These are phyloP conservation scores for Xylaria arbuscula DNA, from an alignment of 2,329 filamentous ascomycete species.

Conservation along the genomic window DNA sequence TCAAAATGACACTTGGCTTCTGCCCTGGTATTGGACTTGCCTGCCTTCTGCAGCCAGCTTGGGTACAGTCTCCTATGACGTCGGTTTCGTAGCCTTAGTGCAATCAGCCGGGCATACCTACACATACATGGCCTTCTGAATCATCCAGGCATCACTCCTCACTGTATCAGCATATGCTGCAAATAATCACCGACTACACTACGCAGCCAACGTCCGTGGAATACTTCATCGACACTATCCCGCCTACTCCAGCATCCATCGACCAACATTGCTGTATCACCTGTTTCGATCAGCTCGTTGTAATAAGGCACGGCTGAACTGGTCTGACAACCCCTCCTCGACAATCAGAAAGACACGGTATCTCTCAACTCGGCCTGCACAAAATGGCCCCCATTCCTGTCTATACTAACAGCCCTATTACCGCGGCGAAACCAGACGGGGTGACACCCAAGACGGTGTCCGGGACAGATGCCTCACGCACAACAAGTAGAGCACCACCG, in stretches of 20 bases:
- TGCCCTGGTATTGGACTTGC: not conserved
- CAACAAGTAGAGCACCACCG: slow-evolving; percentile 35
- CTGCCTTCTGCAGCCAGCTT: not conserved
- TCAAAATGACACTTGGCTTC: not conserved
- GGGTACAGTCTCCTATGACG: slow-evolving; percentile 26
- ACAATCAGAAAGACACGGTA: slow-evolving; percentile 9
- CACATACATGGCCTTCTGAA: slow-evolving; percentile 5
- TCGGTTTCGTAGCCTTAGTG: slow-evolving; percentile 7
- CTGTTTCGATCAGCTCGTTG: slow-evolving; percentile 1
- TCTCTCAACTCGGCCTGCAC: not conserved
- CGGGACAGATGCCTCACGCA: slow-evolving; percentile 32
- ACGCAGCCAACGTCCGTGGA: too few relatives aligned
- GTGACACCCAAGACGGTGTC: slow-evolving; percentile 48
- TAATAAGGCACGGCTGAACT: slow-evolving; percentile 1
- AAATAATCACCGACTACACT: not conserved
- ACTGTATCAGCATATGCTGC: not conserved
- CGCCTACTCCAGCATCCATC: not conserved
- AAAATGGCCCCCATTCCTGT: slow-evolving; percentile 70
- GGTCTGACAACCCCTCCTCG: slow-evolving; percentile 1
- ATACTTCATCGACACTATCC: not conserved
- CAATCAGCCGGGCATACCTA: not conserved
- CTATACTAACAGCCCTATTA: slow-evolving; percentile 68
- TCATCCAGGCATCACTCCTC: not conserved
- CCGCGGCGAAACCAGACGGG: slow-evolving; percentile 59
- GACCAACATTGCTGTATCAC: slow-evolving; percentile 7